Evolutionary conservation across 1,284 basidiomycete species (phyloP).

Genomic region (Puccinia sorghi): DNA sequence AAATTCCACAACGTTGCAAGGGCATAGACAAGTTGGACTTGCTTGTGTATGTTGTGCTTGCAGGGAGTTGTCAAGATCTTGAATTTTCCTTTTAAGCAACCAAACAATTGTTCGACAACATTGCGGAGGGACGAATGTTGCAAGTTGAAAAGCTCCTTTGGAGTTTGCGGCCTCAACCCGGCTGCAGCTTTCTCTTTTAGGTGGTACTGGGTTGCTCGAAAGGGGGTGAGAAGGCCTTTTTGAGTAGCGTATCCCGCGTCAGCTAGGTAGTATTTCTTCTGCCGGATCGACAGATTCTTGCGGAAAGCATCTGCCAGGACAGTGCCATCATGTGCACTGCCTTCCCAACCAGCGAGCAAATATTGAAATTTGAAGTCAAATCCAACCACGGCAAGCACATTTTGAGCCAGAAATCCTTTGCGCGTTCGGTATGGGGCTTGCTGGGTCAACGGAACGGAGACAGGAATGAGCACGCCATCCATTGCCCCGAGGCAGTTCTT

Average conservation of each 20-base stretch:
- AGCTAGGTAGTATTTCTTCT: neutral
- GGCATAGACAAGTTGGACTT: conserved; percentile 15
- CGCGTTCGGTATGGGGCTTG: neutral
- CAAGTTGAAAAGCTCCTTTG: neutral
- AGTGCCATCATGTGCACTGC: neutral
- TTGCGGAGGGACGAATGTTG: conserved; percentile 15
- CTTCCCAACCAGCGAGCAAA: conserved; percentile 25
- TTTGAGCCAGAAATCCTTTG: conserved; percentile 5
- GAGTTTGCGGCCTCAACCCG: neutral
- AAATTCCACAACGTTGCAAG: neutral
- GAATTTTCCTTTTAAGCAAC: neutral
- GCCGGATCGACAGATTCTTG: neutral
- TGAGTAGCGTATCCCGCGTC: neutral
- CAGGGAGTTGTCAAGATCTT: neutral
- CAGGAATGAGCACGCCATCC: neutral
- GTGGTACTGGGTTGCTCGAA: neutral
- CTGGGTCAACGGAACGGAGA: neutral
- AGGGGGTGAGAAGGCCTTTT: neutral
- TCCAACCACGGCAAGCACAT: neutral
- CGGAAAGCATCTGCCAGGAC: neutral
- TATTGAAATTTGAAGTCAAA: conserved; percentile 10
- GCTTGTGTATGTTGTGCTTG: neutral
- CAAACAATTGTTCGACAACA: neutral
- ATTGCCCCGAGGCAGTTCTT: neutral
- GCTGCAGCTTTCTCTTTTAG: neutral